Conservation (phyloP, 805 yeast species). For the Barnettozyma pratensis region DNA sequence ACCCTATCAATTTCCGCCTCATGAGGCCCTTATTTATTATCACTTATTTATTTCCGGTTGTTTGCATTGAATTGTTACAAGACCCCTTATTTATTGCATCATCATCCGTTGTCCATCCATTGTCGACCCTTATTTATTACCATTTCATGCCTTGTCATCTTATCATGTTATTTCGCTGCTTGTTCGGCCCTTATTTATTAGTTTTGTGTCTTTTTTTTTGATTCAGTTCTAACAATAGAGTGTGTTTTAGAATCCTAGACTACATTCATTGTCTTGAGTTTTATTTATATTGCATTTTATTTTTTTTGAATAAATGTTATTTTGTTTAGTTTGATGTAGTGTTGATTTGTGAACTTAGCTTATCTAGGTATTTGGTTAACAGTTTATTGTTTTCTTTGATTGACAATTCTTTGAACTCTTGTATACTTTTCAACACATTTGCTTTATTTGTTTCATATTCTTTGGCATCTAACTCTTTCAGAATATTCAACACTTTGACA, state of each 20-base stretch:
- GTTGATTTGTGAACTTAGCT: not conserved
- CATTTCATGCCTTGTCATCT: not conserved
- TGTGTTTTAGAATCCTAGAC: not conserved
- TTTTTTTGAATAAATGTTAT: not conserved
- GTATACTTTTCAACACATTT: not conserved
- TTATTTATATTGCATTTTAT: not conserved
- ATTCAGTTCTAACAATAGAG: not conserved
- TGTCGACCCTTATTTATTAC: conserved; percentile 1
- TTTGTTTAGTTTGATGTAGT: not conserved
- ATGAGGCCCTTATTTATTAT: conserved; percentile 1
- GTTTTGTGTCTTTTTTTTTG: not conserved
- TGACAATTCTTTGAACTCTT: conserved; percentile 3
- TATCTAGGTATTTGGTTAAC: conserved; percentile 7
- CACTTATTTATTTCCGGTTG: not conserved
- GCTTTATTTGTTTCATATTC: not conserved
- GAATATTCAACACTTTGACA: not conserved
- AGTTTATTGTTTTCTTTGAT: conserved; percentile 1
- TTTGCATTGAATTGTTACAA: not conserved
- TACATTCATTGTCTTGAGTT: not conserved
- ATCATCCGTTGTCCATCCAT: not conserved
- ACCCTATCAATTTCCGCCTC: not conserved
- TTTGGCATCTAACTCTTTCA: not conserved
- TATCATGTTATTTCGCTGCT: not conserved
- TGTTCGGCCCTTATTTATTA: not conserved
- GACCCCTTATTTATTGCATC: not conserved